Evolutionary conservation across 2,329 filamentous ascomycete species (phyloP).

Genomic region (Trichoderma aggressivum): DNA sequence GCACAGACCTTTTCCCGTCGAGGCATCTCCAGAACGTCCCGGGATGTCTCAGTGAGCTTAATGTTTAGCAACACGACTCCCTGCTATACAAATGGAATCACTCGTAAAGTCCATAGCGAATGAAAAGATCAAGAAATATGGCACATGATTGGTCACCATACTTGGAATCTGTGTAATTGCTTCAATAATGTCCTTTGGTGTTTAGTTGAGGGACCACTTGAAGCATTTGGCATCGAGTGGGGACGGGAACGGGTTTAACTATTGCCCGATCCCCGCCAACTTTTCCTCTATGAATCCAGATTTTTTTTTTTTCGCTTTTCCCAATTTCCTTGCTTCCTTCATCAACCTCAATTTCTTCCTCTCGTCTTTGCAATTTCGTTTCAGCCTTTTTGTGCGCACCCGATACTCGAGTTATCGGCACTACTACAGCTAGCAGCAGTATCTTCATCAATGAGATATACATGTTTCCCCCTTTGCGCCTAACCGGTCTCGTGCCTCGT

Average conservation of each 20-base stretch:
- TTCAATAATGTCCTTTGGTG: neutral
- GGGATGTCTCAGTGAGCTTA: neutral
- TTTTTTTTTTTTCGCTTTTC: neutral
- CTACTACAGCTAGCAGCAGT: neutral
- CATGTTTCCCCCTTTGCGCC: neutral
- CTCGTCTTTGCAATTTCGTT: neutral
- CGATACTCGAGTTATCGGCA: neutral
- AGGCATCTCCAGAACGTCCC: neutral
- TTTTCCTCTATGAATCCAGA: neutral
- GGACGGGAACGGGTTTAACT: slow-evolving; percentile 6
- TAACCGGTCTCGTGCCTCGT: slow-evolving; percentile 1
- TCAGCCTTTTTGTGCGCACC: neutral
- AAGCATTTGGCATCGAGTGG: neutral
- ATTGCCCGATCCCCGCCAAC: neutral
- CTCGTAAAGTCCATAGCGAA: neutral
- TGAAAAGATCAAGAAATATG: neutral
- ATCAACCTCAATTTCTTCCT: neutral
- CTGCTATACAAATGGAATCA: neutral
- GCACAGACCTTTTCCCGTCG: slow-evolving; percentile 13
- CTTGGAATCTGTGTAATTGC: neutral
- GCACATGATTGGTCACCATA: neutral
- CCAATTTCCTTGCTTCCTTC: neutral
- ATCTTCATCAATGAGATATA: neutral
- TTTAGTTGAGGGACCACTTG: neutral
- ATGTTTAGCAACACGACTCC: too few species aligned